phyloP scores from a whole-genome alignment of 768 basidiomycete genomes.

The Tricholoma sp. region DNA sequence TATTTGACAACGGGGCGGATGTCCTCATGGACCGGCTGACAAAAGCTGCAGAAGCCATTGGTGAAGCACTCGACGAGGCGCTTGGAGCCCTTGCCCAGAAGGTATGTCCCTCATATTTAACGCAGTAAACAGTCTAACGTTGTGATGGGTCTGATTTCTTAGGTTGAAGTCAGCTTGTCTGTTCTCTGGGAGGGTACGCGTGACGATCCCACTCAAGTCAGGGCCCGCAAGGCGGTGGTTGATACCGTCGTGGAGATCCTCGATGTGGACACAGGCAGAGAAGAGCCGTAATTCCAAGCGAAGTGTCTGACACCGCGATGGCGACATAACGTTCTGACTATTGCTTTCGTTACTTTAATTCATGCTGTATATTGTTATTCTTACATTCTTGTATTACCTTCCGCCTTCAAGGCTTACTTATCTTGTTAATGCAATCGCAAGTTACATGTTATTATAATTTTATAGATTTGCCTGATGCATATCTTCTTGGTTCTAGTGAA shows the following conservation, averaged over 20 bases:
- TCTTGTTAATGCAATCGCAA: conserved; percentile 4
- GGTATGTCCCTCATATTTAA: conserved; percentile 26
- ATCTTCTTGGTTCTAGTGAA: background rate
- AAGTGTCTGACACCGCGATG: conserved; percentile 9
- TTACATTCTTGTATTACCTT: background rate
- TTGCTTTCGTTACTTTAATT: background rate
- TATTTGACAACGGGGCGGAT: conserved; percentile 51
- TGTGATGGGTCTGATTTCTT: background rate
- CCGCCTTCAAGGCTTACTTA: background rate
- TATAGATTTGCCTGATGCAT: background rate
- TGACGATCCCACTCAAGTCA: conserved; percentile 43
- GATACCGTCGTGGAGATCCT: conserved; percentile 33
- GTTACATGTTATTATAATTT: conserved; percentile 4
- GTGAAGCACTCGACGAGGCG: conserved; percentile 39
- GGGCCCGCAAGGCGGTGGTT: conserved; percentile 34
- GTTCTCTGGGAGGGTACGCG: conserved; percentile 54
- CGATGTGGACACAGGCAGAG: conserved; percentile 40
- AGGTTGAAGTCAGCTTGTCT: conserved; percentile 51
- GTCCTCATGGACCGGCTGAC: conserved; percentile 43
- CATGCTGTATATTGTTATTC: background rate
- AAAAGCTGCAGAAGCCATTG: conserved; percentile 44
- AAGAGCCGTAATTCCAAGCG: conserved; percentile 15
- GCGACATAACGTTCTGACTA: background rate
- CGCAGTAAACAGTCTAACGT: conserved; percentile 7
- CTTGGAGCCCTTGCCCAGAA: conserved; percentile 51